Evolutionary conservation across 768 basidiomycete species (phyloP).

Genomic region (Tricholoma terreum): DNA sequence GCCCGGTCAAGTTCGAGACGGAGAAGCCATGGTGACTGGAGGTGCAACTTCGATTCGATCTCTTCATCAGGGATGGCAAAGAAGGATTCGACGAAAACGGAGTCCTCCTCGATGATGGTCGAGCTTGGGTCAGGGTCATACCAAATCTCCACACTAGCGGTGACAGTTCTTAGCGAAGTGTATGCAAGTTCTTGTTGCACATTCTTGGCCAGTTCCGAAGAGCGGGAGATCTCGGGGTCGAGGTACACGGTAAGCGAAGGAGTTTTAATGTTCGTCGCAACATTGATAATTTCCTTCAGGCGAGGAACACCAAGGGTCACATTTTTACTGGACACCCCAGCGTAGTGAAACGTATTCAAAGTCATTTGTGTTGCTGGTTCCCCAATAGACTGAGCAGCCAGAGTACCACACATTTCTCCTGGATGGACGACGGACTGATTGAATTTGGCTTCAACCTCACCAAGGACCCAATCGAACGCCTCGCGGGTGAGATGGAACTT

Average conservation of each 20-base stretch:
- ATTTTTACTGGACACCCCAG: slow-evolving; percentile 99
- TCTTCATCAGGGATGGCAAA: slow-evolving; percentile 99
- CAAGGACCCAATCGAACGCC: slow-evolving; percentile 97
- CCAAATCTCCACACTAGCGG: slow-evolving; percentile 94
- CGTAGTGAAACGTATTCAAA: slow-evolving; percentile 99
- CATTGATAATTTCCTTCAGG: slow-evolving; percentile 98
- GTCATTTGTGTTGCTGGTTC: slow-evolving; percentile 99
- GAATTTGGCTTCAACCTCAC: slow-evolving; percentile 95
- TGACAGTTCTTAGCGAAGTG: slow-evolving; percentile 91
- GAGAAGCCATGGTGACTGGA: slow-evolving; percentile 96
- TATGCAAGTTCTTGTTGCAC: slow-evolving; percentile 93
- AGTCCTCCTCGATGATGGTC: slow-evolving; percentile 95
- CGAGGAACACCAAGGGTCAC: slow-evolving; percentile 99
- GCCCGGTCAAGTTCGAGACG: slow-evolving; percentile 95
- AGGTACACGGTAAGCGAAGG: slow-evolving; percentile 94
- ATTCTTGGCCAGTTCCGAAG: slow-evolving; percentile 68
- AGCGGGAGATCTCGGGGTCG: slow-evolving; percentile 62
- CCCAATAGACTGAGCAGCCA: slow-evolving; percentile 98
- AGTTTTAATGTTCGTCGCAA: slow-evolving; percentile 97
- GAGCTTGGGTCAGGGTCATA: slow-evolving; percentile 91
- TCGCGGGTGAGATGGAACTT: slow-evolving; percentile 84
- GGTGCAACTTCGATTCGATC: slow-evolving; percentile 83
- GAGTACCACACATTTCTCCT: slow-evolving; percentile 98
- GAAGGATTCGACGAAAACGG: slow-evolving; percentile 96
- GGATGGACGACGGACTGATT: slow-evolving; percentile 90